phyloP scores from a whole-genome alignment of 805 yeast species.

The Kodamaea jinghongensis region DNA sequence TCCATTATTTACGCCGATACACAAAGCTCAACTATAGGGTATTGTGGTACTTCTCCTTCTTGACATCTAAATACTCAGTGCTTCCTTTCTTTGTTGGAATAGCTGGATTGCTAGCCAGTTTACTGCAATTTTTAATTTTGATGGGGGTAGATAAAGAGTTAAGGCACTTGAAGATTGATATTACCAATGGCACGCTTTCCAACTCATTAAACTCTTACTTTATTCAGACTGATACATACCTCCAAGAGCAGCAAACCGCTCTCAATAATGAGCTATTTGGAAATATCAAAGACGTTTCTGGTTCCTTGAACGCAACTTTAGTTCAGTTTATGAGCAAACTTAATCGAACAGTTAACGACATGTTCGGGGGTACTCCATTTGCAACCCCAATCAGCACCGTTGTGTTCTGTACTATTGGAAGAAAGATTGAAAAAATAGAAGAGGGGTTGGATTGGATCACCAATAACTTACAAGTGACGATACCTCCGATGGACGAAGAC shows the following conservation, averaged over 20 bases:
- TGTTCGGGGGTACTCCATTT: constrained; percentile 69
- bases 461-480: constrained; percentile 52
- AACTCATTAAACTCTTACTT: constrained; percentile 7
- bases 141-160: constrained; percentile 14
- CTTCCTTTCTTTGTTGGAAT: constrained; percentile 52
- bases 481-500: constrained; percentile 44
- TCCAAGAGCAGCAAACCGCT: constrained; percentile 45
- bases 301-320: constrained; percentile 59
- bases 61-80: constrained; percentile 52
- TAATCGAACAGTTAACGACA: constrained; percentile 53
- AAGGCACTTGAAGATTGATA: too few relatives aligned
- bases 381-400: constrained; percentile 61
- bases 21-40: not conserved
- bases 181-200: not conserved
- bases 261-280: constrained; percentile 69
- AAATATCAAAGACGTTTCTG: constrained; percentile 57
- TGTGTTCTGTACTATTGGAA: constrained; percentile 75
- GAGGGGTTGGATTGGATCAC: constrained; percentile 78
- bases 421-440: constrained; percentile 64
- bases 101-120: constrained; percentile 52
- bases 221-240: constrained; percentile 49
- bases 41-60: constrained; percentile 28
- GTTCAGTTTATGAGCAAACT: constrained; percentile 54
- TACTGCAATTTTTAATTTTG: constrained; percentile 54
- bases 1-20: constrained; percentile 9